These are phyloP conservation scores for Antitrichia curtipendula DNA, from an alignment of 225 moss, liverwort and hornwort genomes.

Conservation along the genomic window DNA sequence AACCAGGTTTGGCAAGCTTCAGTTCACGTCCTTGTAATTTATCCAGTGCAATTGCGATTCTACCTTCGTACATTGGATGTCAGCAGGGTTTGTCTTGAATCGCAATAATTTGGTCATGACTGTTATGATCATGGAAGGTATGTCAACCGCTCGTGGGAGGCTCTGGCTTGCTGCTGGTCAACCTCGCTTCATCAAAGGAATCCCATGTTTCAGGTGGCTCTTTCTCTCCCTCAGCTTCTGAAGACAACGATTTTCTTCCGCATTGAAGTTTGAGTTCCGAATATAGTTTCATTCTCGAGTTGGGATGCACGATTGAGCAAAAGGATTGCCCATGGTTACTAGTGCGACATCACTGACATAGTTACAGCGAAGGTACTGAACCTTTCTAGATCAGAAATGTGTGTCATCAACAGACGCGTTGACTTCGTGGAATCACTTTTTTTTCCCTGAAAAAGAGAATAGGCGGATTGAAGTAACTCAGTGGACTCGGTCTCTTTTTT, in stretches of 20 bases:
- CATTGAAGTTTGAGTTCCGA: not conserved
- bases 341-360: not conserved
- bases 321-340: not conserved
- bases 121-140: not conserved
- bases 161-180: not conserved
- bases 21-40: not conserved
- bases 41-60: not conserved
- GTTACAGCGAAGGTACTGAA: not conserved
- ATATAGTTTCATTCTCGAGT: not conserved
- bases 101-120: not conserved
- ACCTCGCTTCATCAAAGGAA: not conserved
- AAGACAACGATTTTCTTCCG: not conserved
- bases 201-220: not conserved
- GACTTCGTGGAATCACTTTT: not conserved
- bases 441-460: not conserved
- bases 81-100: not conserved
- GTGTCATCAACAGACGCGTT: not conserved
- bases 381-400: not conserved
- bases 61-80: not conserved
- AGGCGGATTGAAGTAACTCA: not conserved
- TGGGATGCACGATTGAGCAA: not conserved
- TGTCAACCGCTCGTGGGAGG: not conserved
- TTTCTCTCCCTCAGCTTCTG: not conserved
- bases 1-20: slow-evolving; percentile 1
- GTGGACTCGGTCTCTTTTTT: not conserved